phyloP scores from a whole-genome alignment of 257 asterid genomes.

The Salvia miltiorrhiza region DNA sequence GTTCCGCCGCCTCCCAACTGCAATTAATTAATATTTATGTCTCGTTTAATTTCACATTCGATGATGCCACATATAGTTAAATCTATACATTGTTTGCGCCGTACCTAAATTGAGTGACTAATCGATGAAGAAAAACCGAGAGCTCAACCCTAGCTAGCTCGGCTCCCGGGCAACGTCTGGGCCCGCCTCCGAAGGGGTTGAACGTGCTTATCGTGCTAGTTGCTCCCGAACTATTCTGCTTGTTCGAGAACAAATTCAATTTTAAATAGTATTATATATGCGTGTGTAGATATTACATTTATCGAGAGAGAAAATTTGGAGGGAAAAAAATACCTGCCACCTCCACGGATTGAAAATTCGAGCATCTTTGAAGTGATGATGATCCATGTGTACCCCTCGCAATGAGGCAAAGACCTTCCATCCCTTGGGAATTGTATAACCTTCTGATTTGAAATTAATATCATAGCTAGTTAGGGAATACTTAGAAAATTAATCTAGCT shows the following conservation, averaged over 20 bases:
- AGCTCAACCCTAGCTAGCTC: constrained; percentile 94
- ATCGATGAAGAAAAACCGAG: constrained; percentile 87
- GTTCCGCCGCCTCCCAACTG: constrained; percentile 87
- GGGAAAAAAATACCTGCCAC: constrained; percentile 82
- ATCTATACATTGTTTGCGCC: too few species aligned
- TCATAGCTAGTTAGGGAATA: not conserved
- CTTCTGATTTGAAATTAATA: constrained; percentile 15
- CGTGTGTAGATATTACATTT: too few species aligned
- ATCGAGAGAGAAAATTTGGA: too few species aligned
- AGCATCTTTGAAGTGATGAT: constrained; percentile 75
- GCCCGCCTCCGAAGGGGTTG: constrained; percentile 96
- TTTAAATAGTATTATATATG: too few species aligned
- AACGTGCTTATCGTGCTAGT: constrained; percentile 39
- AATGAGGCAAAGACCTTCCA: constrained; percentile 84
- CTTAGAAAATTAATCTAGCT: not conserved
- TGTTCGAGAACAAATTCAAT: not conserved
- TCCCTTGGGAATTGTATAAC: constrained; percentile 87
- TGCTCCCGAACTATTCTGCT: constrained; percentile 36
- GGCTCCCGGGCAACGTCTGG: constrained; percentile 95
- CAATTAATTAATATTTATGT: too few species aligned
- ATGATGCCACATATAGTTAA: not conserved
- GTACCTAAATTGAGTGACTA: constrained; percentile 86
- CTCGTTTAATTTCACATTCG: not conserved
- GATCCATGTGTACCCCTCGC: constrained; percentile 87
- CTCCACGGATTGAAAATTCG: constrained; percentile 96